Percentiles rank a stretch among this genome's conserved stretches.
Evolutionary conservation across 1,139 yeast genomes (phyloP).

Genomic region (Taiozyma sp.): DNA sequence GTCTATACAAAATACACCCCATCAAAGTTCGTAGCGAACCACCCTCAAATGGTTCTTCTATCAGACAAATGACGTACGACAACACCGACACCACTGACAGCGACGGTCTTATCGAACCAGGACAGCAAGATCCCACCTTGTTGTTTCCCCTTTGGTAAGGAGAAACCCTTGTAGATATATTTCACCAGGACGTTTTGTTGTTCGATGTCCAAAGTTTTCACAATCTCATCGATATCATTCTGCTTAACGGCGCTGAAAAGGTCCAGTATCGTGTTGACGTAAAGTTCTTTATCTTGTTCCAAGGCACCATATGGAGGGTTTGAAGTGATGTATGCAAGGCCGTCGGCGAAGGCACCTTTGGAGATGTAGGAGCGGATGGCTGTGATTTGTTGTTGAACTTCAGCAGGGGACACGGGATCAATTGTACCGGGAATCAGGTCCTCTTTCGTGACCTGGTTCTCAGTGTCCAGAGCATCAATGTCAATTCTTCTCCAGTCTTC

Average conservation of each 20-base stretch:
- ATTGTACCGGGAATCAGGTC: conserved; percentile 51
- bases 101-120: conserved; percentile 92
- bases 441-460: conserved; percentile 52
- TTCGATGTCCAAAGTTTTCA: conserved; percentile 52
- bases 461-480: conserved; percentile 87
- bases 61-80: conserved; percentile 84
- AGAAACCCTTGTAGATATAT: conserved; percentile 85
- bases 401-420: conserved; percentile 40
- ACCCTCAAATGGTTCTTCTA: conserved; percentile 61
- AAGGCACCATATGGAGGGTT: conserved; percentile 84
- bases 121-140: conserved; percentile 82
- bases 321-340: conserved; percentile 58
- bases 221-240: conserved; percentile 59
- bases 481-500: conserved; percentile 74
- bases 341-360: conserved; percentile 67
- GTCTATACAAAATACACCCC: no score
- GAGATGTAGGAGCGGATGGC: conserved; percentile 62
- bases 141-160: conserved; percentile 69
- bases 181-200: conserved; percentile 81
- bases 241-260: conserved; percentile 72
- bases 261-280: conserved; percentile 64
- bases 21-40: not conserved
- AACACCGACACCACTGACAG: conserved; percentile 82
- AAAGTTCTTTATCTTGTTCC: conserved; percentile 36
- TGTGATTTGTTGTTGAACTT: conserved; percentile 50